Evolutionary conservation across 352 stramenopile species (phyloP).

Genomic region (Globisporangium rhizosaccharum): DNA sequence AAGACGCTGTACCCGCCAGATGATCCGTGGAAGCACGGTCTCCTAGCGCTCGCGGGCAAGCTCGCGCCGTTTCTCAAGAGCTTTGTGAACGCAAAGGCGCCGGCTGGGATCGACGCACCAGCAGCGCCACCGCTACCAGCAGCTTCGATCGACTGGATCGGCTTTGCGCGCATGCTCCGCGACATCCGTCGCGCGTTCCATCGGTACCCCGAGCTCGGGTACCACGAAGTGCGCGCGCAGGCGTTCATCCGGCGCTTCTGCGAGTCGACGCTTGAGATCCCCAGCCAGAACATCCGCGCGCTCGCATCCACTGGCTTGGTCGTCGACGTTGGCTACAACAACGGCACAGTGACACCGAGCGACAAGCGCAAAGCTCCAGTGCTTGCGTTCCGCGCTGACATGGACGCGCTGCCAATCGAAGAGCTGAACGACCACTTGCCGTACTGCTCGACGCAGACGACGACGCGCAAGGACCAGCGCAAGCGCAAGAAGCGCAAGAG

Average conservation of each 20-base stretch:
- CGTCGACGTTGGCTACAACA: constrained; percentile 84
- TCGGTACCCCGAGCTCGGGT: constrained; percentile 89
- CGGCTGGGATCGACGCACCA: not conserved
- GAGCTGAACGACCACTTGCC: constrained; percentile 76
- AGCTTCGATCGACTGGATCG: constrained; percentile 50
- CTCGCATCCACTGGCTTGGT: constrained; percentile 89
- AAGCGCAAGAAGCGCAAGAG: constrained; percentile 72
- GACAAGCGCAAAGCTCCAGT: constrained; percentile 75
- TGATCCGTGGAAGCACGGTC: constrained; percentile 66
- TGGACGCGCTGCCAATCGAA: constrained; percentile 93
- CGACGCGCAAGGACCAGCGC: constrained; percentile 39
- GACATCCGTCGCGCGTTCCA: constrained; percentile 86
- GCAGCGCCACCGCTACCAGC: not conserved
- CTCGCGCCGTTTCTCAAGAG: constrained; percentile 58
- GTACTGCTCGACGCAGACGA: constrained; percentile 73
- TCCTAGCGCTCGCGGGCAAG: constrained; percentile 40
- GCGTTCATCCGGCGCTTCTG: constrained; percentile 81
- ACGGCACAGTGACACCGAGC: constrained; percentile 33
- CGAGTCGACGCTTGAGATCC: constrained; percentile 75
- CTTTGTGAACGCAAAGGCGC: constrained; percentile 35
- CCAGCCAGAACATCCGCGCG: constrained; percentile 55
- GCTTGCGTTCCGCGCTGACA: constrained; percentile 92
- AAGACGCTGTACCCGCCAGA: constrained; percentile 59
- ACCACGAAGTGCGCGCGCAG: constrained; percentile 86
- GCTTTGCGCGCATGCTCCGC: constrained; percentile 63